Evolutionary conservation across 768 basidiomycete species (phyloP).

Genomic region (Porphyrellus cyaneotinctus): DNA sequence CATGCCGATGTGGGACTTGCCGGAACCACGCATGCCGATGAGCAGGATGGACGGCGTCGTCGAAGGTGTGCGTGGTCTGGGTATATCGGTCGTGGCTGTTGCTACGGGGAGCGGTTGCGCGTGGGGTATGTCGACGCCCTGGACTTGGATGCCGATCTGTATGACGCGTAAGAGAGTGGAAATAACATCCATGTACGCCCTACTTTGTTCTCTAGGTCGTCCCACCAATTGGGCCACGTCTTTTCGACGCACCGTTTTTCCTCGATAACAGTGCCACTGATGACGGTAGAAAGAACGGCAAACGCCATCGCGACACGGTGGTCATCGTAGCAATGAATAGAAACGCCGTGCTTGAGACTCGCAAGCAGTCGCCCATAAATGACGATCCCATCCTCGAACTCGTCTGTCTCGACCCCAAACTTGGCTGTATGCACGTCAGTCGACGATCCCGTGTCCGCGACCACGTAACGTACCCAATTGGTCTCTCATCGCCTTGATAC

Average conservation of each 20-base stretch:
- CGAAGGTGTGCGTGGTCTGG: slow-evolving; percentile 21
- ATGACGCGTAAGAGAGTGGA: background rate
- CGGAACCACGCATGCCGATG: slow-evolving; percentile 95
- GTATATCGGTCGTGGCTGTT: slow-evolving; percentile 36
- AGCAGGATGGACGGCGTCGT: slow-evolving; percentile 63
- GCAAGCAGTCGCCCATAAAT: slow-evolving; percentile 71
- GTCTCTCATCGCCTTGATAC: slow-evolving; percentile 95
- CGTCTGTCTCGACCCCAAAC: slow-evolving; percentile 89
- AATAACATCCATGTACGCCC: slow-evolving; percentile 3
- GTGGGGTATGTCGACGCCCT: slow-evolving; percentile 72
- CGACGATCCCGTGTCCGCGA: too few species aligned
- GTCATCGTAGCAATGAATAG: slow-evolving; percentile 95
- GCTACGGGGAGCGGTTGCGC: slow-evolving; percentile 32
- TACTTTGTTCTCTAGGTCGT: slow-evolving; percentile 94
- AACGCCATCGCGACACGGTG: slow-evolving; percentile 99
- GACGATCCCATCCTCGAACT: slow-evolving; percentile 90
- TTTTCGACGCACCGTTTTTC: slow-evolving; percentile 99
- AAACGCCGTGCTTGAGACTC: slow-evolving; percentile 63
- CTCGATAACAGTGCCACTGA: slow-evolving; percentile 77
- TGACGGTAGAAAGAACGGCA: slow-evolving; percentile 75
- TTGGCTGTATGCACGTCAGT: slow-evolving; percentile 53
- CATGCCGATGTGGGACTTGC: slow-evolving; percentile 85
- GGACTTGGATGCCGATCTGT: slow-evolving; percentile 85
- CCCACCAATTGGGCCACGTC: slow-evolving; percentile 99
- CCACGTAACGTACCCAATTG: slow-evolving; percentile 64